Evolutionary conservation across 495 filamentous ascomycete species (phyloP), one percentile per base, ranked within the genome.

Genomic region (Usnea hakonensis): DNA sequence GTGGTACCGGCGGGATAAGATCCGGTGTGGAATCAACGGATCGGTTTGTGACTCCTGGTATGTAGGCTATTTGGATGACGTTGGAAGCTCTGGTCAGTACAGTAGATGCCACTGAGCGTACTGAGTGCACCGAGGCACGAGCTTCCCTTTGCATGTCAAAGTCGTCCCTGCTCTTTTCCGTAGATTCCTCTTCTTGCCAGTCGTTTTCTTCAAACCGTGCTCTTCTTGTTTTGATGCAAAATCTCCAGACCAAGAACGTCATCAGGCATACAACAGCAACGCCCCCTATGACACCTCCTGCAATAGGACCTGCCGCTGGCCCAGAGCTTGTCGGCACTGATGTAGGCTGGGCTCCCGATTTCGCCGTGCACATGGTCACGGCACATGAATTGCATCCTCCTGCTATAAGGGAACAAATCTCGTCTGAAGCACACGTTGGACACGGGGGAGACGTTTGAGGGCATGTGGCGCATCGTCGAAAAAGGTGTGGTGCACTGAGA

Each of bases 51-150:
- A 97, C 92, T 52, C 94, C 94, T 55, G 94, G 94, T 66, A 98
- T 97, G 73, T 97, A 98, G 50, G 95, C 94, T 72, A 98, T 98
- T 75, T 97, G 94, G 64, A 98, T 98, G 71, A 98, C 90, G 76
- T 98, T 97, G 63, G 93, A 97, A 50, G 94, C 94, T 53, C 94
- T 87, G 8, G 94, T 97, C 59, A 96, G 84, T 58, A 97, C 90
- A 55, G 93, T 97, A 13, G 92, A 96, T 19, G 95, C 94, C 69
- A 97, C 90, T 41, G 92, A 97, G 64, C 85, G 82, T 58, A 90
- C 87, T 6, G 93, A 96, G 68, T 95, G 90, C 40, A 92, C 90
- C 32, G 90, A 90, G 32, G 86, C 83, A 63, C 88, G 82, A 57
- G 86, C 80, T 65, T 88, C 86, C 57, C 84, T 77, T 60, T 79